These are phyloP conservation scores for Hortiboletus campestris DNA, from an alignment of 768 basidiomycete genomes.

Conservation along the genomic window DNA sequence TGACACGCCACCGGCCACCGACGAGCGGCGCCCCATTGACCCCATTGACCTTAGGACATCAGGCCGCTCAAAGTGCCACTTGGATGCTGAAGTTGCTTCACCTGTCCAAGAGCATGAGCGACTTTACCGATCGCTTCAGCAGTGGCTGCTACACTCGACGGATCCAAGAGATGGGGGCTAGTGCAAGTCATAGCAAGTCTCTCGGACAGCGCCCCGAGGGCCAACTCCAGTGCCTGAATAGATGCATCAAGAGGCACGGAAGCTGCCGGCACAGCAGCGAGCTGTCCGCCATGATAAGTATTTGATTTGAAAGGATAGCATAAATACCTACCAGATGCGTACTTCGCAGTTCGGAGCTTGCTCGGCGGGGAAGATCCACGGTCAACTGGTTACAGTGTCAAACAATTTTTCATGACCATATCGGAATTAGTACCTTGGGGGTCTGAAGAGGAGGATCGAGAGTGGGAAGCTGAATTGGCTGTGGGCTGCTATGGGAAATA, in stretches of 20 bases:
- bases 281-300: conserved; percentile 15
- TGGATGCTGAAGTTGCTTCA: conserved; percentile 55
- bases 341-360: conserved; percentile 14
- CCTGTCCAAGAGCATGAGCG: conserved; percentile 56
- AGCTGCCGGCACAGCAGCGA: conserved; percentile 12
- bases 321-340: conserved; percentile 16
- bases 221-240: conserved; percentile 48
- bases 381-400: conserved; percentile 20
- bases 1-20: conserved; percentile 12
- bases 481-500: conserved; percentile 24
- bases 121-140: conserved; percentile 74
- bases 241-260: conserved; percentile 29
- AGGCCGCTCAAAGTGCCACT: conserved; percentile 5
- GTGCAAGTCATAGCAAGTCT: conserved; percentile 47
- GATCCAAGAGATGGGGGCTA: conserved; percentile 41
- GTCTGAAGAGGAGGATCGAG: conserved; percentile 30
- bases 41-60: conserved; percentile 8
- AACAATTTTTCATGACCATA: neutral
- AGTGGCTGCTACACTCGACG: conserved; percentile 47
- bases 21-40: neutral
- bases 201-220: conserved; percentile 51
- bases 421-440: conserved; percentile 27
- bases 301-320: neutral
- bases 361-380: conserved; percentile 15
- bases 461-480: conserved; percentile 33